Evolutionary conservation across 1,139 yeast species (phyloP).

Genomic region (Magnusiomyces paraingens): DNA sequence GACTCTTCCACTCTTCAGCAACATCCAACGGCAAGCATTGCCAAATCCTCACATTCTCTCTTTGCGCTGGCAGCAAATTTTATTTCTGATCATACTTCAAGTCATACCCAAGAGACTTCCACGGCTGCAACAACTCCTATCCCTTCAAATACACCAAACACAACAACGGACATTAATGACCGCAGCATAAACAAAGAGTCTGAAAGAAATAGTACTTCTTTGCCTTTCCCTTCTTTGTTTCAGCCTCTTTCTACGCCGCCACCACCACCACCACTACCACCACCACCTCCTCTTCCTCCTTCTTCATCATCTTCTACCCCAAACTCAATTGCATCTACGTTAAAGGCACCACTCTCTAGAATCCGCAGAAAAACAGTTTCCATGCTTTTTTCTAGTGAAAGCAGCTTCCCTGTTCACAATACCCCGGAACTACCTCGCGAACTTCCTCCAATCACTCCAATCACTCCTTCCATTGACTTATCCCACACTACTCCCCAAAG

Average conservation of each 20-base stretch:
- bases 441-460: conserved; percentile 3
- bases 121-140: neutral
- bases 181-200: neutral
- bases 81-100: conserved; percentile 2
- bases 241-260: neutral
- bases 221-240: neutral
- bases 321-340: conserved; percentile 8
- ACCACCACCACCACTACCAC: neutral
- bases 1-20: neutral
- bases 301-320: neutral
- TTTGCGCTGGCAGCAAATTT: conserved; percentile 2
- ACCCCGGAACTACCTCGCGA: neutral
- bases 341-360: conserved; percentile 17
- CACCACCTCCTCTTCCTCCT: neutral
- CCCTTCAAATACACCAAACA: neutral
- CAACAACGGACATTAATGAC: neutral
- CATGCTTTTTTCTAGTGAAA: conserved; percentile 17
- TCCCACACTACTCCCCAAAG: no score
- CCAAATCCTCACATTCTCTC: conserved; percentile 1
- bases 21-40: neutral
- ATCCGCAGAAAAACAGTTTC: conserved; percentile 20
- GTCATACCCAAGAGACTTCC: neutral
- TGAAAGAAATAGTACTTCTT: neutral
- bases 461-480: neutral
- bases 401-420: no score